A percentile compares a stretch with the other conserved stretches of the same genome.
These are phyloP conservation scores for Triticum urartu DNA, from an alignment of 176 grass and related monocot genomes.

Conservation along the genomic window DNA sequence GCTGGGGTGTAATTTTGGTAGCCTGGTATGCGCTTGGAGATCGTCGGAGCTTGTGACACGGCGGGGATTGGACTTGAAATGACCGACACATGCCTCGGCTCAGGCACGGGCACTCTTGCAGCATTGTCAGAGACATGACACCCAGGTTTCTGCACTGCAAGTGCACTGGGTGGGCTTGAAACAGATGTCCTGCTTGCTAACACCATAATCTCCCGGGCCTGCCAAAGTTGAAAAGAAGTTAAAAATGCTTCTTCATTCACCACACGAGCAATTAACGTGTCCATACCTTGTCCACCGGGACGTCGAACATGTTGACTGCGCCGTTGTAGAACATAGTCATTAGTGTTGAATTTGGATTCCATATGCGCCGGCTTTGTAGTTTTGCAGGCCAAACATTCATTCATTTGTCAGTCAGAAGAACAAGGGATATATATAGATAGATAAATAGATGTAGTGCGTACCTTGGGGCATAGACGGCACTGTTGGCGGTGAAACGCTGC, in stretches of 20 bases:
- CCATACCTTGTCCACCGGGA: constrained; percentile 61
- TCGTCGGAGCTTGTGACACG: constrained; percentile 27
- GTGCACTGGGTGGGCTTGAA: constrained; percentile 19
- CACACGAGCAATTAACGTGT: too few relatives aligned
- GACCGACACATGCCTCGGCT: constrained; percentile 34
- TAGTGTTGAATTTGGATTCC: constrained; percentile 31
- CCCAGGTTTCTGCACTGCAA: constrained; percentile 23
- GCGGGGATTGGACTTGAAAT: constrained; percentile 38
- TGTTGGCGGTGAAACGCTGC: neutral
- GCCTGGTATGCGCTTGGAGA: constrained; percentile 42
- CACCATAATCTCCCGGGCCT: constrained; percentile 76
- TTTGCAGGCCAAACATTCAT: neutral
- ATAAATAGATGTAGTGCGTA: too few relatives aligned
- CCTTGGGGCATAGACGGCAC: too few relatives aligned
- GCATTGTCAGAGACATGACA: neutral
- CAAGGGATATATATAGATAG: neutral
- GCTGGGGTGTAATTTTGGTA: constrained; percentile 37
- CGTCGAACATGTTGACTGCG: constrained; percentile 66
- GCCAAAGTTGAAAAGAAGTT: neutral
- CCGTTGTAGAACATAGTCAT: constrained; percentile 88
- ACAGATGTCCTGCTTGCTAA: constrained; percentile 62
- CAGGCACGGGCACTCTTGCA: constrained; percentile 28
- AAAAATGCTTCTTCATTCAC: too few relatives aligned
- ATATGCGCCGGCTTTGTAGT: constrained; percentile 42
- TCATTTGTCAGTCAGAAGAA: constrained; percentile 9